Conservation (phyloP, 2,329 filamentous ascomycete species). For the Penicillium digitatum region DNA sequence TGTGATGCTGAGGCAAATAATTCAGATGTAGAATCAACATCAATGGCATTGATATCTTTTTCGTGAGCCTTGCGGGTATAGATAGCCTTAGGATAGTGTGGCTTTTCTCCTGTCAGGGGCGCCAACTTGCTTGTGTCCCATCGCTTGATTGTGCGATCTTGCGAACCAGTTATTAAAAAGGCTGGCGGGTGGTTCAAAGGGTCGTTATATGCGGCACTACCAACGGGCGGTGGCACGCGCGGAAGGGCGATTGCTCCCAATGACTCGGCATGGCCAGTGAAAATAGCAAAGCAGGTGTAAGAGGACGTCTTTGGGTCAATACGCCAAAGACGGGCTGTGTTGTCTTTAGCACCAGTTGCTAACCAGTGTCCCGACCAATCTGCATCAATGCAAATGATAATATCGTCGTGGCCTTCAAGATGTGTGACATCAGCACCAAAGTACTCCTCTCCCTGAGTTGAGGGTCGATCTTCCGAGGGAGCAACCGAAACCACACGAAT, state of each 20-base stretch:
- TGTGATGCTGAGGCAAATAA: slow-evolving; percentile 95
- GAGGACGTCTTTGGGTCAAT: slow-evolving; percentile 71
- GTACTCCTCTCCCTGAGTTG: slow-evolving; percentile 50
- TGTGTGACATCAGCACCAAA: slow-evolving; percentile 87
- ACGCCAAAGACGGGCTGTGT: slow-evolving; percentile 85
- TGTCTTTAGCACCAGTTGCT: slow-evolving; percentile 93
- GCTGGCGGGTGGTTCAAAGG: slow-evolving; percentile 75
- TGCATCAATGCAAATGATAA: slow-evolving; percentile 88
- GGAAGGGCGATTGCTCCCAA: slow-evolving; percentile 85
- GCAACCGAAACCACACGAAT: slow-evolving; percentile 76
- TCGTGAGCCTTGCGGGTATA: slow-evolving; percentile 96
- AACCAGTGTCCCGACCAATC: slow-evolving; percentile 98
- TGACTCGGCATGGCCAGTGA: slow-evolving; percentile 91
- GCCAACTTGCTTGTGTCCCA: slow-evolving; percentile 73
- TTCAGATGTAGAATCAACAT: slow-evolving; percentile 68
- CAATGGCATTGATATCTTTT: slow-evolving; percentile 96
- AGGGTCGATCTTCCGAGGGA: slow-evolving; percentile 29
- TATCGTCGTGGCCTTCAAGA: slow-evolving; percentile 87
- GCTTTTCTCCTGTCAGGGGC: slow-evolving; percentile 42
- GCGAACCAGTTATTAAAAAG: slow-evolving; percentile 86
- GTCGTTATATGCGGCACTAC: slow-evolving; percentile 66
- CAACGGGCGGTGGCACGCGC: slow-evolving; percentile 61
- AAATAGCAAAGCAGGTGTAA: slow-evolving; percentile 73
- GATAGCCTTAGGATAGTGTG: slow-evolving; percentile 52
- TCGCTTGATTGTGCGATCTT: slow-evolving; percentile 91